A percentile compares a stretch with the other conserved stretches of the same genome.
These are phyloP conservation scores for Pterocarpus santalinus DNA, from an alignment of 306 rosid species.

Conservation along the genomic window DNA sequence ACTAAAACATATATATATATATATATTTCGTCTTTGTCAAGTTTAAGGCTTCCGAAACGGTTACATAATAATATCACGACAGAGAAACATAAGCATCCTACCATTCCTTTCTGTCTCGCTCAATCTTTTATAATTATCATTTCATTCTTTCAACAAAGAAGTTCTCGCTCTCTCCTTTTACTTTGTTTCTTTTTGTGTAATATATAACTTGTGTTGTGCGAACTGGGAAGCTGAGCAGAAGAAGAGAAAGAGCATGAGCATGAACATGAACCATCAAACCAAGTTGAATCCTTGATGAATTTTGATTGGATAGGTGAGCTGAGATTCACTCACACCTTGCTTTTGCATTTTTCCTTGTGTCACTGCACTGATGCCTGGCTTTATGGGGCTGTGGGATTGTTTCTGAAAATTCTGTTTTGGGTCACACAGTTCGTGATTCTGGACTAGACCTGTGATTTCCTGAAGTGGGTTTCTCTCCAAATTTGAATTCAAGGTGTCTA, in stretches of 20 bases:
- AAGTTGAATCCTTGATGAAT: conserved; percentile 48
- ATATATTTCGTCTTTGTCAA: conserved; percentile 32
- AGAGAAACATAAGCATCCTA: conserved; percentile 41
- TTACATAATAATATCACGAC: conserved; percentile 54
- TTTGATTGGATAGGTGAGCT: conserved; percentile 58
- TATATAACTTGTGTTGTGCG: conserved; percentile 34
- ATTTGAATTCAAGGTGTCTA: conserved; percentile 55
- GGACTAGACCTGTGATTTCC: conserved; percentile 41
- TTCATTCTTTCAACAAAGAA: conserved; percentile 13
- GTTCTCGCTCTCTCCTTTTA: conserved; percentile 49
- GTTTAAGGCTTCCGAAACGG: conserved; percentile 55
- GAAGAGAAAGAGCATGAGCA: conserved; percentile 51
- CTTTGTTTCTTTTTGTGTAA: conserved; percentile 41
- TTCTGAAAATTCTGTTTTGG: conserved; percentile 40
- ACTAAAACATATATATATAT: neutral
- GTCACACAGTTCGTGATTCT: conserved; percentile 54
- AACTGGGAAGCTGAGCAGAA: conserved; percentile 42
- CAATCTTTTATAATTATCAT: conserved; percentile 30
- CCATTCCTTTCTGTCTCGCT: conserved; percentile 48
- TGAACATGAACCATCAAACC: conserved; percentile 42
- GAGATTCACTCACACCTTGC: conserved; percentile 48
- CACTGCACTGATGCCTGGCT: conserved; percentile 20
- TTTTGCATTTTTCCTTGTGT: conserved; percentile 16
- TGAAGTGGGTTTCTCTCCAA: conserved; percentile 57
- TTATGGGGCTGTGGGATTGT: conserved; percentile 55